phyloP scores from a whole-genome alignment of 2,329 filamentous ascomycete genomes.

The Fusarium pilosicola region DNA sequence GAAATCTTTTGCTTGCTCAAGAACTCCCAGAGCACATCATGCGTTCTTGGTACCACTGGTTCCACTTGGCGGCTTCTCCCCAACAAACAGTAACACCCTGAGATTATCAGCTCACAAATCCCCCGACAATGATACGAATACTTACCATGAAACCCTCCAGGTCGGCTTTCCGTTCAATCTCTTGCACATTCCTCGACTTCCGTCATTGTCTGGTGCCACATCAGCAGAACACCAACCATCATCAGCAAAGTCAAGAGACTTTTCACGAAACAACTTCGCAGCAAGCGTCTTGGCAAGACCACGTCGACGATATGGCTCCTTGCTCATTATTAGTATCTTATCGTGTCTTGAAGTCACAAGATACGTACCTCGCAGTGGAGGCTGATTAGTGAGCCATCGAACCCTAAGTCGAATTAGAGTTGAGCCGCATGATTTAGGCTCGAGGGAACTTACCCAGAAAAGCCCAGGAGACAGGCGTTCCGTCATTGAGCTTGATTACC shows the following conservation, averaged over 20 bases:
- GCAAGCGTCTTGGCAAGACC: conserved; percentile 72
- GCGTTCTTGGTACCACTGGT: conserved; percentile 1
- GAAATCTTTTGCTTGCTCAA: neutral
- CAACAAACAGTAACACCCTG: conserved; percentile 38
- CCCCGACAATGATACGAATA: neutral
- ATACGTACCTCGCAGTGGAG: conserved; percentile 65
- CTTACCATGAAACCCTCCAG: conserved; percentile 71
- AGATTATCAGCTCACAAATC: neutral
- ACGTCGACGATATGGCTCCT: conserved; percentile 65
- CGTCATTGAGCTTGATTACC: conserved; percentile 57
- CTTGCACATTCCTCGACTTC: conserved; percentile 70
- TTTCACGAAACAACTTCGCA: conserved; percentile 65
- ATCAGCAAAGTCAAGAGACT: conserved; percentile 55
- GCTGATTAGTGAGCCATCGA: conserved; percentile 69
- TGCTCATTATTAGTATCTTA: neutral
- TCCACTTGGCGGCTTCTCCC: conserved; percentile 4
- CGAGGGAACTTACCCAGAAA: conserved; percentile 58
- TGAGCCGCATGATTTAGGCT: neutral
- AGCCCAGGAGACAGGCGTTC: conserved; percentile 69
- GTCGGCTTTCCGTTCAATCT: conserved; percentile 66
- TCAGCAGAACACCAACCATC: conserved; percentile 70
- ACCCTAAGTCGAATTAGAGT: conserved; percentile 49
- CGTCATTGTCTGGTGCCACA: conserved; percentile 68
- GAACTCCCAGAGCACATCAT: neutral
- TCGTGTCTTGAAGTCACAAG: neutral